Conservation (phyloP, 805 yeast genomes). For the Candida argentea region DNA sequence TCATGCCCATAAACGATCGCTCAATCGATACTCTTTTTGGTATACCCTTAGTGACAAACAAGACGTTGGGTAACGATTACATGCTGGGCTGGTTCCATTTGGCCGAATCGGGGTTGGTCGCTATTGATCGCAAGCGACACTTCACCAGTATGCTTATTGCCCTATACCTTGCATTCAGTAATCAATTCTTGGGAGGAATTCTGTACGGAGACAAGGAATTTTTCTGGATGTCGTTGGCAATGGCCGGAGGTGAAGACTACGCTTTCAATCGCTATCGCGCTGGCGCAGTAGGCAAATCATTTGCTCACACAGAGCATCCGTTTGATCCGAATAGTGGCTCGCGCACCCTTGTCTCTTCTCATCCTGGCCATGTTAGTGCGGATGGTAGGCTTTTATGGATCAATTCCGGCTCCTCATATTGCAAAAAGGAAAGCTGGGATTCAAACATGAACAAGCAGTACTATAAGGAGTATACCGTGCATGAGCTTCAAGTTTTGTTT, state of each 20-base stretch:
- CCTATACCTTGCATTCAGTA: conserved; percentile 20
- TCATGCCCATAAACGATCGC: conserved; percentile 17
- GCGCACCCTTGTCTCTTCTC: conserved; percentile 30
- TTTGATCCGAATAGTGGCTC: conserved; percentile 18
- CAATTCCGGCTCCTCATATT: conserved; percentile 32
- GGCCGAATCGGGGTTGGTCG: conserved; percentile 31
- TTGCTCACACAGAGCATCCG: conserved; percentile 7
- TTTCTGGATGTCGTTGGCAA: conserved; percentile 60
- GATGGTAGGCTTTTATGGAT: conserved; percentile 32
- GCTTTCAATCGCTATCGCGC: conserved; percentile 42
- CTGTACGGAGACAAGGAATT: conserved; percentile 76
- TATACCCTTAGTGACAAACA: conserved; percentile 18
- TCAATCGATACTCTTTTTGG: conserved; percentile 20
- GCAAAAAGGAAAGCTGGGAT: conserved; percentile 31
- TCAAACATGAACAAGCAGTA: conserved; percentile 23
- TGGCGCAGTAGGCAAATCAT: conserved; percentile 33
- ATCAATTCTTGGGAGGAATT: conserved; percentile 31
- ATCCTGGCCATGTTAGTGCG: conserved; percentile 31
- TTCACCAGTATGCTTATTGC: conserved; percentile 39
- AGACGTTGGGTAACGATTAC: conserved; percentile 22
- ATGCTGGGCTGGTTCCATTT: conserved; percentile 33
- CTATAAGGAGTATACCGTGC: conserved; percentile 9
- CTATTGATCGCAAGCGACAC: conserved; percentile 39
- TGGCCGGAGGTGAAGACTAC: conserved; percentile 46
- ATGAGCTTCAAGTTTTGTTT: conserved; percentile 12